phyloP scores from a whole-genome alignment of 2,329 filamentous ascomycete genomes.

The Coleophoma crateriformis region DNA sequence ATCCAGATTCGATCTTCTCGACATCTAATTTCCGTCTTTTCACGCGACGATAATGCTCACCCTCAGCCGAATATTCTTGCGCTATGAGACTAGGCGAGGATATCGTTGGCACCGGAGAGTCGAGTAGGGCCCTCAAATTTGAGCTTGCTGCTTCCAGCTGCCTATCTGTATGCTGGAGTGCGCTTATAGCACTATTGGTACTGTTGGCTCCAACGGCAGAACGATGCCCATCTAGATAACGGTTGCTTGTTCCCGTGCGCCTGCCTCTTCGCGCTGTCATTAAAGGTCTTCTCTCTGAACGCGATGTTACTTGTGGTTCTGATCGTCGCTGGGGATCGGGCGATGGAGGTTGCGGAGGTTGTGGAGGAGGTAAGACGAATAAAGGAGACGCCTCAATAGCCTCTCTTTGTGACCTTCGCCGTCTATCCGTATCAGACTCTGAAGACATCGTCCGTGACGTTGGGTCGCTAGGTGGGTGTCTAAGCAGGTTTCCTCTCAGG shows the following conservation, averaged over 20 bases:
- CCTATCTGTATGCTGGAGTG: constrained; percentile 18
- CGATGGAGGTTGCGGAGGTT: constrained; percentile 6
- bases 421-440: constrained; percentile 16
- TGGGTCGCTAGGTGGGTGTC: constrained; percentile 14
- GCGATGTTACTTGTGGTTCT: constrained; percentile 2
- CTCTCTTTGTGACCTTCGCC: constrained; percentile 9
- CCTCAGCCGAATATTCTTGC: constrained; percentile 18
- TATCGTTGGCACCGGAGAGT: constrained; percentile 17
- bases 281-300: constrained; percentile 3
- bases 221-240: constrained; percentile 23
- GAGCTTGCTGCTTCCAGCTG: constrained; percentile 21
- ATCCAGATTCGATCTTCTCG: constrained; percentile 43
- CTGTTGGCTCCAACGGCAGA: constrained; percentile 10
- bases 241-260: constrained; percentile 19
- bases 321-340: constrained; percentile 2
- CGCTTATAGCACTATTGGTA: constrained; percentile 10
- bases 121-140: constrained; percentile 18
- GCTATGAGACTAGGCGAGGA: constrained; percentile 13
- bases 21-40: constrained; percentile 70
- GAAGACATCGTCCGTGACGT: constrained; percentile 21
- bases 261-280: constrained; percentile 13
- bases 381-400: constrained; percentile 13
- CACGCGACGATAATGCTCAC: constrained; percentile 44
- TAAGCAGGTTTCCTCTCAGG: constrained; percentile 15
- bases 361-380: constrained; percentile 15